phyloP scores from a whole-genome alignment of 331 rosid genomes.

The Cydonia oblonga region DNA sequence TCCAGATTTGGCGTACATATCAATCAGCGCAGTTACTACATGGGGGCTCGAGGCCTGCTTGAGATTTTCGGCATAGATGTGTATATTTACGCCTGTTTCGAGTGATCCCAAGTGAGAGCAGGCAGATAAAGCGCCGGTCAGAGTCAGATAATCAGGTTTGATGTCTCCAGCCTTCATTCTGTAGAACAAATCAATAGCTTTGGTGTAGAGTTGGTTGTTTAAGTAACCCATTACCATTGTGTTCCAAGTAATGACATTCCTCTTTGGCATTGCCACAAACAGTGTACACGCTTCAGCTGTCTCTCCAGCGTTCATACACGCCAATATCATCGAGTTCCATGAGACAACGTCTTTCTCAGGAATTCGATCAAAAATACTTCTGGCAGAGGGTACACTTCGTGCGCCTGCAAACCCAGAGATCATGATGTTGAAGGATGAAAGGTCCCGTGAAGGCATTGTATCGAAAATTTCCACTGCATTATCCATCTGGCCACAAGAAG shows the following conservation, averaged over 20 bases:
- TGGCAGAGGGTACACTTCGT: neutral
- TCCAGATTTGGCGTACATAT: constrained; percentile 31
- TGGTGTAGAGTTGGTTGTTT: constrained; percentile 4
- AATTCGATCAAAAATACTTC: constrained; percentile 6
- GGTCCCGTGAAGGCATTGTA: constrained; percentile 17
- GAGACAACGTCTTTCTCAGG: constrained; percentile 14
- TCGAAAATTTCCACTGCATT: constrained; percentile 7
- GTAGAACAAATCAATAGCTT: constrained; percentile 7
- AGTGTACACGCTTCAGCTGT: constrained; percentile 7
- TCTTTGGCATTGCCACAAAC: constrained; percentile 2
- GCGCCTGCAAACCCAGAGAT: constrained; percentile 18
- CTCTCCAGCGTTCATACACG: constrained; percentile 11
- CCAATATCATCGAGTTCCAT: constrained; percentile 27
- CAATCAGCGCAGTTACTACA: constrained; percentile 20
- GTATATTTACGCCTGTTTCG: constrained; percentile 11
- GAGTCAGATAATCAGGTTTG: constrained; percentile 15
- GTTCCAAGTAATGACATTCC: constrained; percentile 23
- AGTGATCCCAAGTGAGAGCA: constrained; percentile 18
- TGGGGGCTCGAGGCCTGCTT: constrained; percentile 13
- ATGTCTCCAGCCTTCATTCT: constrained; percentile 12
- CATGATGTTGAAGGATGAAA: constrained; percentile 12
- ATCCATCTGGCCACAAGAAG: constrained; percentile 15
- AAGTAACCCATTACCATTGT: constrained; percentile 17
- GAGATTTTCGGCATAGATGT: neutral
- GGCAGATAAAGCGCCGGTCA: constrained; percentile 17